Evolutionary conservation across 2,329 filamentous ascomycete genomes (phyloP).

Genomic region (Chaetoscypha palmicola): DNA sequence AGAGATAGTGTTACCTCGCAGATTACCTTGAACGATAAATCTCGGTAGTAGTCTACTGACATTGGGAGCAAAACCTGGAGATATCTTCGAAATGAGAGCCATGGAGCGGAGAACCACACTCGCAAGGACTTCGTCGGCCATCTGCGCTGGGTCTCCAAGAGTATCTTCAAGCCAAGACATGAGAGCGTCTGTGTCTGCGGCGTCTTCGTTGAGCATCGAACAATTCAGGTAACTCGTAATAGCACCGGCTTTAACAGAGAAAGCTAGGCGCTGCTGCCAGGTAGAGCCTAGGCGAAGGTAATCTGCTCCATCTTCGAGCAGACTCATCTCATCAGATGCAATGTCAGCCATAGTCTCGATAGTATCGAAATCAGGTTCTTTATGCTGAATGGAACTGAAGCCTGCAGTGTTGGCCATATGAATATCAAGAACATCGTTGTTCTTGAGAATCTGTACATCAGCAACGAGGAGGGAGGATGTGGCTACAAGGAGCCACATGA

Average conservation of each 20-base stretch:
- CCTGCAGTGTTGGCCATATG: conserved; percentile 49
- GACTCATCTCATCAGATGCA: conserved; percentile 73
- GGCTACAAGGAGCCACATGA: conserved; percentile 76
- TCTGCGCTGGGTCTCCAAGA: conserved; percentile 70
- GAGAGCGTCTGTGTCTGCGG: conserved; percentile 70
- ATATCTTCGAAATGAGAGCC: conserved; percentile 71
- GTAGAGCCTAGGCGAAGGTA: conserved; percentile 80
- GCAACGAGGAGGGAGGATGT: conserved; percentile 67
- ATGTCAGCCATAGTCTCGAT: conserved; percentile 63
- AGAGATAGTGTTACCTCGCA: conserved; percentile 60
- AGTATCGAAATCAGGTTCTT: conserved; percentile 47
- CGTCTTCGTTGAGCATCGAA: conserved; percentile 70
- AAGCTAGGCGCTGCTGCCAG: conserved; percentile 81
- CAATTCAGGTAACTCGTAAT: conserved; percentile 83
- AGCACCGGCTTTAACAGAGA: conserved; percentile 75
- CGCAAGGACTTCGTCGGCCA: conserved; percentile 71
- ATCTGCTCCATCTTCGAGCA: conserved; percentile 82
- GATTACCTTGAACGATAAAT: conserved; percentile 79
- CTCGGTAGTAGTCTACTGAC: conserved; percentile 75
- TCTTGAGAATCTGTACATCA: conserved; percentile 51
- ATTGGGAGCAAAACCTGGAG: conserved; percentile 63
- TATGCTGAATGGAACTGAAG: conserved; percentile 36
- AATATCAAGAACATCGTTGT: conserved; percentile 64
- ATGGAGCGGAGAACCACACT: conserved; percentile 73
- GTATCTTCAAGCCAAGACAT: conserved; percentile 82